Base-by-base conservation (phyloP, 2,329 filamentous ascomycete species). In the Ceratocystis colombiana region DNA sequence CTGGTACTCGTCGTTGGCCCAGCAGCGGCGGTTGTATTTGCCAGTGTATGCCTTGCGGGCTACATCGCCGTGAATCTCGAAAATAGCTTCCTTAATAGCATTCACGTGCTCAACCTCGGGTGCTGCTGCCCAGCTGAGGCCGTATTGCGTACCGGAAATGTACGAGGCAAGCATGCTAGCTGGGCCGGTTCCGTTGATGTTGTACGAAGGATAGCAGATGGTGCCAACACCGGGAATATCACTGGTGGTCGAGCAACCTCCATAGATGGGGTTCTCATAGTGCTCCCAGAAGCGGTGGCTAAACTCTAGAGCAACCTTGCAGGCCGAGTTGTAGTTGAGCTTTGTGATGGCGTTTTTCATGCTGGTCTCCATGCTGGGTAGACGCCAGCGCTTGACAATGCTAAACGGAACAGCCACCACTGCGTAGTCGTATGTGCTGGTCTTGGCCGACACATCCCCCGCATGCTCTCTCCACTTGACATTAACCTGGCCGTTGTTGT, bases 131-230 rank as follows among this genome's bases (percentile, higher is more conserved):
- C 81, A 77, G 45, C 72, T 71, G 37, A 71, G 70, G 17, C 73
- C 76, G 48, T 50, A 66, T 71, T 74, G 72, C 15, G 77, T 76
- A 22, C 77, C 80, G 0, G 76, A 78, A 41, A 77, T 71, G 75
- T 88, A 88, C 25, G 79, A 82, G 0, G 77, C 86, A 1, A 88
- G 78, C 55, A 88, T 79, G 0, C 84, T 80, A 5, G 84, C 85
- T 0, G 83, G 84, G 0, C 84, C 81, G 0, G 81, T 83, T 50
- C 79, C 79, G 75, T 88, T 88, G 72, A 88, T 77, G 69, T 83
- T 78, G 76, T 88, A 88, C 5, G 81, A 80, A 0, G 86, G 86
- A 73, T 88, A 89, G 77, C 85, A 88, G 68, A 87, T 78, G 59
- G 74, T 79, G 28, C 84, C 82, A 65, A 88, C 79, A 30, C 83